Percentiles rank a stretch among this genome's conserved stretches.
Evolutionary conservation across 108 stramenopile species (phyloP).

Genomic region (Craspedostauros australis): DNA sequence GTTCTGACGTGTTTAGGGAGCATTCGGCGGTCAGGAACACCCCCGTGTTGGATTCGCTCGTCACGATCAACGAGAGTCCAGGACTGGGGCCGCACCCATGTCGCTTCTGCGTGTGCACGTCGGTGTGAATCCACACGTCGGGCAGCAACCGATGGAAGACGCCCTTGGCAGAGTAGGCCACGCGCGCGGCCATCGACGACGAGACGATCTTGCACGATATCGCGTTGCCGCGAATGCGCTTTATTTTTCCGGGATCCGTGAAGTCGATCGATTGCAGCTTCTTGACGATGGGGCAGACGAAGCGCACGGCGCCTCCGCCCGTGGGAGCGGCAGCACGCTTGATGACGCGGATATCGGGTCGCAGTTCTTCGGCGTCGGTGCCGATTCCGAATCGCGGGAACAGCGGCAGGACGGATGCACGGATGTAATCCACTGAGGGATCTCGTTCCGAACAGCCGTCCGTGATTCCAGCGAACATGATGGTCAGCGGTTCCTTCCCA

Average conservation of each 20-base stretch:
- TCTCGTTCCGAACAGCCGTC: constrained; percentile 58
- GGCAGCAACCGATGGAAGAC: constrained; percentile 84
- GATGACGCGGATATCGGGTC: constrained; percentile 43
- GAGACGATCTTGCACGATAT: constrained; percentile 87
- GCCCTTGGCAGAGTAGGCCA: constrained; percentile 91
- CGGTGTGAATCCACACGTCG: constrained; percentile 95
- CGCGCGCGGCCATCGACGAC: constrained; percentile 83
- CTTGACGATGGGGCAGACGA: constrained; percentile 87
- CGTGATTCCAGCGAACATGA: constrained; percentile 77
- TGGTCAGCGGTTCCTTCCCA: constrained; percentile 81
- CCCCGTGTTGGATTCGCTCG: constrained; percentile 89
- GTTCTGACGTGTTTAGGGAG: constrained; percentile 44
- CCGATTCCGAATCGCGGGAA: constrained; percentile 88
- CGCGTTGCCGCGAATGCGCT: constrained; percentile 93
- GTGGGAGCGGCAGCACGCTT: constrained; percentile 77
- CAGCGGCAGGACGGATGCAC: constrained; percentile 71
- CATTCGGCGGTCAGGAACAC: constrained; percentile 78
- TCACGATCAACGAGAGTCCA: constrained; percentile 74
- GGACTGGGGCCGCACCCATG: constrained; percentile 75
- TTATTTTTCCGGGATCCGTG: constrained; percentile 88
- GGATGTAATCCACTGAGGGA: constrained; percentile 83
- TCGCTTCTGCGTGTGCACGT: constrained; percentile 71
- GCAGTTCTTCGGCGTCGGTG: constrained; percentile 24
- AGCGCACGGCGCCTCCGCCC: constrained; percentile 80
- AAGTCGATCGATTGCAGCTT: constrained; percentile 76